Base-by-base conservation (phyloP, 2,329 filamentous ascomycete species). In the Fusarium armeniacum region DNA sequence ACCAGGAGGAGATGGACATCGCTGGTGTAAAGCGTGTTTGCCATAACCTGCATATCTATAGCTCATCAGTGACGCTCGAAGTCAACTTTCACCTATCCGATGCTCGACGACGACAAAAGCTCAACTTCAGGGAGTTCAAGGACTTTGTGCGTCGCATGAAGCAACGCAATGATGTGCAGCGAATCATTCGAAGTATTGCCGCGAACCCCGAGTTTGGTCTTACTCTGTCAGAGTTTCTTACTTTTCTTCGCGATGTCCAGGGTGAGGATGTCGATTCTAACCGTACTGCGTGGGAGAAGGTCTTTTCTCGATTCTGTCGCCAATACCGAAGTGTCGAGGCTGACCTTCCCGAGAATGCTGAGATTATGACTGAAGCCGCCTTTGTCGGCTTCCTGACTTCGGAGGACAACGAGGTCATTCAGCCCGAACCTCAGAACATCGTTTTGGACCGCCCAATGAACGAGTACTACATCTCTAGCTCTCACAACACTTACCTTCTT, bases 391-490 rank as follows among this genome's bases (percentile, higher is more conserved):
- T 91, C 75, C 82, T 97, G 15, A 87, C 90, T 16, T 97, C 93
- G 0, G 87, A 87, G 45, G 86, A 89, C 72, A 97, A 97, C 75
- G 85, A 88, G 3, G 85, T 92, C 4, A 86, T 93, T 43, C 81
- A 86, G 30, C 86, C 87, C 43, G 85, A 87, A 65, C 86, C 88
- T n/a, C 80, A 86, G 15, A 82, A 88, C 30, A 88, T 89, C 58
- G 83, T 83, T 8, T 88, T 98, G 57, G 90, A 97, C 76, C 89
- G 92, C 26, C 96, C 96, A 0, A 83, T 98, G 78, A 97, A 97
- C 77, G 95, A 98, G 77, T 99, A 99, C 80, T 98, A 94, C 83
- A 96, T 99, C 71, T 98, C 95, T 2, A 98, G 94, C 82, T 98
- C 96, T 2, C 96, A 99, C 84, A 99, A 99, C 80, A 99, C 96